Conservation (phyloP, 257 asterid genomes). For the Scutellaria galericulata region DNA sequence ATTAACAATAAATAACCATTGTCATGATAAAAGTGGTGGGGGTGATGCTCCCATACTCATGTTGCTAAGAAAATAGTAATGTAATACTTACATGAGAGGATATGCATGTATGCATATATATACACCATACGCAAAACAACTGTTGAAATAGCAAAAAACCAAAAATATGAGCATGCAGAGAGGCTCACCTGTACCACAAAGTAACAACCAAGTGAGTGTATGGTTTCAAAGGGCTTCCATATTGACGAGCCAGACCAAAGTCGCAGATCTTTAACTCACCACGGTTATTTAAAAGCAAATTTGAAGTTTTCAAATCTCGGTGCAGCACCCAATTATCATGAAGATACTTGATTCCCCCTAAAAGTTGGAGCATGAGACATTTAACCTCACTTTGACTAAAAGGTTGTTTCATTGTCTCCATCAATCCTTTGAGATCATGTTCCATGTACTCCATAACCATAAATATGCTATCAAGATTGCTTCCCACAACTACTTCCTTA, state of each 20-base stretch:
- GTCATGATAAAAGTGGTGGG: neutral
- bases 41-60: neutral
- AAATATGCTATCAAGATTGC: slow-evolving; percentile 73
- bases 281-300: slow-evolving; percentile 72
- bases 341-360: slow-evolving; percentile 75
- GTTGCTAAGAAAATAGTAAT: neutral
- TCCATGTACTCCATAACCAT: slow-evolving; percentile 99
- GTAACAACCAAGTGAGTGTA: slow-evolving; percentile 90
- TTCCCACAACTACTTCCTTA: slow-evolving; percentile 86
- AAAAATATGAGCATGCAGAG: neutral
- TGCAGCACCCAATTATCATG: slow-evolving; percentile 93
- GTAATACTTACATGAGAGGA: neutral
- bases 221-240: slow-evolving; percentile 86
- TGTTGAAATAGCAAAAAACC: neutral
- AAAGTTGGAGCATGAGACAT: slow-evolving; percentile 88
- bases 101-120: neutral
- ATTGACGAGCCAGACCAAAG: slow-evolving; percentile 92
- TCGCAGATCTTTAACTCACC: slow-evolving; percentile 91
- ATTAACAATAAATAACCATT: neutral
- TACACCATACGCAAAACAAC: neutral
- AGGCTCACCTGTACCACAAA: slow-evolving; percentile 87
- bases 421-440: slow-evolving; percentile 79
- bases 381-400: slow-evolving; percentile 87
- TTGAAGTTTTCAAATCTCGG: slow-evolving; percentile 87
- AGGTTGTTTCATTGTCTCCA: slow-evolving; percentile 81